These are phyloP conservation scores for Lasiodiplodia sp. DNA, from an alignment of 2,329 filamentous ascomycete species.

Conservation along the genomic window DNA sequence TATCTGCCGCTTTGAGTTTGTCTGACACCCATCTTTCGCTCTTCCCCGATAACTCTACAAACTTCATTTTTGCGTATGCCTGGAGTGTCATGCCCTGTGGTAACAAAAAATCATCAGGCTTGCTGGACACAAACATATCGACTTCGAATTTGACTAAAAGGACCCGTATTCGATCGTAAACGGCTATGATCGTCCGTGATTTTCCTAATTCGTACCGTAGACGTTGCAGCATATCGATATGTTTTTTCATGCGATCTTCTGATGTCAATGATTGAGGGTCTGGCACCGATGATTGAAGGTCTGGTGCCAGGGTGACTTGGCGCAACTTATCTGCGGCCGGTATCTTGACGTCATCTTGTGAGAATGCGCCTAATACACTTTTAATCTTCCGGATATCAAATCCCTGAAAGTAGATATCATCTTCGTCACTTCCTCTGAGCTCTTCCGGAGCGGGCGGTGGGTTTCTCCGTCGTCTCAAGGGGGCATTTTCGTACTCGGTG, in stretches of 20 bases:
- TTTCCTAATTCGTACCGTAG: background rate
- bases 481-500: background rate
- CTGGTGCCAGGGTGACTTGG: background rate
- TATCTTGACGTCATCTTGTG: background rate
- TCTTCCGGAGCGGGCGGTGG: background rate
- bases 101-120: background rate
- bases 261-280: background rate
- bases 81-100: background rate
- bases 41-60: background rate
- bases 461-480: conserved; percentile 1
- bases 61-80: background rate
- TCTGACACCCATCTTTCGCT: background rate
- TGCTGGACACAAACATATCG: background rate
- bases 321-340: background rate
- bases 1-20: background rate
- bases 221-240: background rate
- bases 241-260: background rate
- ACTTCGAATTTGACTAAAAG: conserved; percentile 1
- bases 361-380: background rate
- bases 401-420: background rate
- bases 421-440: background rate
- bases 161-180: background rate
- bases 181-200: background rate
- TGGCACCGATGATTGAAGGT: background rate
- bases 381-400: background rate